Conservation (phyloP, 2,329 filamentous ascomycete genomes). For the Sporothrix luriei region DNA sequence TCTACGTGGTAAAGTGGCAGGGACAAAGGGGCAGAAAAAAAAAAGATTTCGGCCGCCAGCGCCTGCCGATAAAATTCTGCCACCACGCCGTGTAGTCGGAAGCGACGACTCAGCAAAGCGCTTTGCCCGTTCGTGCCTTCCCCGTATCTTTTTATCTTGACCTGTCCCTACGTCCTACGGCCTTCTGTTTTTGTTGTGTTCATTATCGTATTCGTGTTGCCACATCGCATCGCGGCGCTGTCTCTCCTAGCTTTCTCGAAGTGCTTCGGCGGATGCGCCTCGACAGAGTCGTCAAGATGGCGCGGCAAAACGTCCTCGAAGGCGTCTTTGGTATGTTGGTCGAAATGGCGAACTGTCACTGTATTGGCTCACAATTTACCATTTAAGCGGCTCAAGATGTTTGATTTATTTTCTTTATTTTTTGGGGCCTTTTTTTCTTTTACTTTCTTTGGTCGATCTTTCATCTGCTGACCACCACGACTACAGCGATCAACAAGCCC, state of each 20-base stretch:
- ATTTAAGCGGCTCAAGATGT: not conserved
- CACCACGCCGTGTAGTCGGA: conserved; percentile 17
- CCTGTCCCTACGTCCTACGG: not conserved
- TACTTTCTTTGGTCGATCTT: not conserved
- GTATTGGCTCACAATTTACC: not conserved
- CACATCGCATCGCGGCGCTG: not conserved
- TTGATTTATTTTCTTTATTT: not conserved
- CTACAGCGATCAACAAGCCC: conserved; percentile 87
- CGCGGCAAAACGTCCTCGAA: conserved; percentile 56
- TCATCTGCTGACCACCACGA: not conserved
- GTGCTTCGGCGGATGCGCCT: conserved; percentile 41
- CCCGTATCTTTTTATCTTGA: not conserved
- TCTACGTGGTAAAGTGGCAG: conserved; percentile 12
- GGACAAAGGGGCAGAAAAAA: conserved; percentile 25
- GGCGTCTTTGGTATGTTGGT: conserved; percentile 58
- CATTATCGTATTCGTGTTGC: not conserved
- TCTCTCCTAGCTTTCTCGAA: not conserved
- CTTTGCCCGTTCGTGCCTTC: not conserved
- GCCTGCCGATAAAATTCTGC: conserved; percentile 30
- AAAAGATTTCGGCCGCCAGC: conserved; percentile 17
- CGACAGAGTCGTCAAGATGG: conserved; percentile 52
- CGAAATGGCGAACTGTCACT: not conserved
- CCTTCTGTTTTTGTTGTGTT: not conserved
- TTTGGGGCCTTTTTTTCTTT: conserved; percentile 6
- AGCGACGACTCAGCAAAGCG: conserved; percentile 21